Base-by-base conservation (phyloP, 331 rosid species). In the Rhamnella rubrinervis region DNA sequence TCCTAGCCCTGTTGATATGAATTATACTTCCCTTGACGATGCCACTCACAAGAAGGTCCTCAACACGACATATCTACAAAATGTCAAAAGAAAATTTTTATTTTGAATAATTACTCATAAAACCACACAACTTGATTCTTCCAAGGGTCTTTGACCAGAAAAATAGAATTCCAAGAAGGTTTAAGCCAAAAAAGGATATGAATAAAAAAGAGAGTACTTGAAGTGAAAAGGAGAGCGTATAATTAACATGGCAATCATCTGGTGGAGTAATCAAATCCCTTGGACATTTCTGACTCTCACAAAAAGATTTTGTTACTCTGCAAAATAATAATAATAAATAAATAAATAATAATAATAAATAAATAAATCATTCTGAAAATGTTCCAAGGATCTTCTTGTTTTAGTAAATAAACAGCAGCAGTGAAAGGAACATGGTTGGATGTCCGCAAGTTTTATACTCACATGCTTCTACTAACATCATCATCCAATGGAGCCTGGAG, bases 1-100 rank as follows among this genome's bases (percentile, higher is more conserved):
- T 89, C 84, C 97, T 89, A 52, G 97, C 98, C 88, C 98, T 85
- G 86, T 95, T 97, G 79, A 95, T 91, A 81, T 95, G 98, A 84
- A 95, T 82, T 65, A 95, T 76, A 77, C 97, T 95, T 80, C 98
- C 98, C 86, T 82, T 89, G 79, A 95, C 82, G 51, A 82, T 47
- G 44, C 98, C 98, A 83, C 79, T 81, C 65, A 95, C 96, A 78
- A 89, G 81, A 88, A 95, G 90, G 80, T 95, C 98, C 86, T 95
- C 98, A 64, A 95, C 98, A 61, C 98, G 97, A 82, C 98, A 95
- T 50, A 95, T 89, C 98, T 95, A 78, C 59, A 74, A 83, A 68
- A 70, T 44, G 73, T 65, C 62, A 78, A 37, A 81, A 66, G 71
- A 74, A 60, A 57, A 9, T 37, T 19, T 46, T 41, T 25, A 11